Evolutionary conservation across 495 filamentous ascomycete genomes (phyloP).

Genomic region (Aspergillus avenaceus): DNA sequence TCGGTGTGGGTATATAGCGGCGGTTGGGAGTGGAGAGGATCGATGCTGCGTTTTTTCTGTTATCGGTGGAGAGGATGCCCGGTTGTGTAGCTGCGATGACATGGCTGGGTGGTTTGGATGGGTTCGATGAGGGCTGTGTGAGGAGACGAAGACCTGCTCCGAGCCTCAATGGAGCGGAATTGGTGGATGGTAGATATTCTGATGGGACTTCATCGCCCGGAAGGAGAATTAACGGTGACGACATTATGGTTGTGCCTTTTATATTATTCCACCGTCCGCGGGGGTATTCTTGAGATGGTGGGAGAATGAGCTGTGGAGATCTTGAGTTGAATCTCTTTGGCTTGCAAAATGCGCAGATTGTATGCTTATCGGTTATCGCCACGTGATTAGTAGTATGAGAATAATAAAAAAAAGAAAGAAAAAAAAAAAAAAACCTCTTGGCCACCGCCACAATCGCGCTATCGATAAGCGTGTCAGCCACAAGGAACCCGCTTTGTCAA

Average conservation of each 20-base stretch:
- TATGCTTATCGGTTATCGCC: slow-evolving; percentile 19
- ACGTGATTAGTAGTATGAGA: slow-evolving; percentile 15
- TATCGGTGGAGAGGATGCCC: slow-evolving; percentile 73
- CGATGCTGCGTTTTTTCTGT: slow-evolving; percentile 58
- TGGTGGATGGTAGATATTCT: slow-evolving; percentile 54
- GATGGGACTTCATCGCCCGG: slow-evolving; percentile 74
- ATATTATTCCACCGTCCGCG: neutral
- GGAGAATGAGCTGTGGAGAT: neutral
- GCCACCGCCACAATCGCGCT: slow-evolving; percentile 34
- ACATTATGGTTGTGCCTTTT: slow-evolving; percentile 21
- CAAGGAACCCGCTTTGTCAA: slow-evolving; percentile 17
- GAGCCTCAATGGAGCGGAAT: slow-evolving; percentile 67
- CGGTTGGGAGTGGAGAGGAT: slow-evolving; percentile 34
- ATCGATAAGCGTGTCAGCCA: slow-evolving; percentile 43
- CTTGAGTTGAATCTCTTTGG: neutral
- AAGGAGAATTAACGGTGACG: slow-evolving; percentile 55
- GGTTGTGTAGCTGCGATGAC: slow-evolving; percentile 69
- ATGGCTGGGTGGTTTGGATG: slow-evolving; percentile 20
- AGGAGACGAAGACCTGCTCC: slow-evolving; percentile 72
- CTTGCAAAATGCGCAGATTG: slow-evolving; percentile 6
- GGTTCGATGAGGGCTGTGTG: slow-evolving; percentile 21
- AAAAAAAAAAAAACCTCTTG: too few relatives aligned
- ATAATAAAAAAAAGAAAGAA: too few relatives aligned
- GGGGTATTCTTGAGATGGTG: neutral
- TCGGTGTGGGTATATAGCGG: slow-evolving; percentile 71